Base-by-base conservation (phyloP, 2,329 filamentous ascomycete species). In the Diaporthe vaccinii region DNA sequence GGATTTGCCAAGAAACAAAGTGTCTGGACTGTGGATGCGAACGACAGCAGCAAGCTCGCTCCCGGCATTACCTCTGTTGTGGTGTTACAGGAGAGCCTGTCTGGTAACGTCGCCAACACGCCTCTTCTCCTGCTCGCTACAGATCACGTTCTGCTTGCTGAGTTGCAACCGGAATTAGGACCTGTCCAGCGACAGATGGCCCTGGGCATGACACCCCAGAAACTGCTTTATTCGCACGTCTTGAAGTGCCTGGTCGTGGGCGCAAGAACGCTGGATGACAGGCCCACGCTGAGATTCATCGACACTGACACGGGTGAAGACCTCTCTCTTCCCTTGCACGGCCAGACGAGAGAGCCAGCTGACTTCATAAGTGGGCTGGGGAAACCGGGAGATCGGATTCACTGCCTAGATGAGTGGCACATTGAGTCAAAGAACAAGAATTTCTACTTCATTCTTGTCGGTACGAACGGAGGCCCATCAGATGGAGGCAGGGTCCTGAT, bases 371-470 rank as follows among this genome's bases (percentile, higher is more conserved):
- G 86, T 22, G 88, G 89, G 4, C 84, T 95, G 22, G 90, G 89
- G 1, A 87, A 89, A 59, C 77, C 83, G 0, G 89, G 89, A 0
- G 91, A 93, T 77, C 87, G 86, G 53, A 89, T 95, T 1, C 86
- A 90, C 58, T 87, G 89, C 1, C 82, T 95, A 10, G 82, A 88
- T 1, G 91, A 94, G 76, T 95, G 93, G 93, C 81, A 86, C 7
- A 91, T 90, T 76, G 83, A 85, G 44, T 89, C 90, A 73, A 86
- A 90, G 51, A 86, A 85, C n/a, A 90, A 88, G 73, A 87, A 83
- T 0, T 93, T 92, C 82, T 87, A 89, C 2, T 93, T 91, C 79
- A 85, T 95, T 44, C 86, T 94, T 20, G 87, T 93, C 15, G 87
- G 89, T 5, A 90, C 90, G 0, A 86, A 85, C 44, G 75, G 75